Conservation (phyloP, 805 yeast species). For the Wickerhamomyces bovis region DNA sequence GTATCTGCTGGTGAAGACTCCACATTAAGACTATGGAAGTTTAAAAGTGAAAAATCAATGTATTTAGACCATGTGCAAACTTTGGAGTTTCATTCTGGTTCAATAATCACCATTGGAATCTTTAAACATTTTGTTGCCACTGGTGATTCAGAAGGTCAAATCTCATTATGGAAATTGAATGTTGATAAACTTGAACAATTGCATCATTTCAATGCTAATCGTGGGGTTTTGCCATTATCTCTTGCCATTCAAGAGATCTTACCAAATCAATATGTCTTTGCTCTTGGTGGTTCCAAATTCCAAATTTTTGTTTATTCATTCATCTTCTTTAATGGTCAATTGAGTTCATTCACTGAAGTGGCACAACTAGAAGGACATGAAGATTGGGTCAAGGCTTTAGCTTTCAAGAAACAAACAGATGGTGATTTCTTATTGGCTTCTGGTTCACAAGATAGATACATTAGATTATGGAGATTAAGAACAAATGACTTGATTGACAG, state of each 20-base stretch:
- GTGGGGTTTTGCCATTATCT: conserved; percentile 46
- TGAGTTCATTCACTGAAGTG: conserved; percentile 28
- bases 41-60: conserved; percentile 6
- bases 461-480: conserved; percentile 79
- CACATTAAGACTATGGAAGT: conserved; percentile 54
- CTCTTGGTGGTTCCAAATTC: conserved; percentile 68
- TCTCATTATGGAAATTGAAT: conserved; percentile 45
- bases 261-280: conserved; percentile 38
- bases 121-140: conserved; percentile 39
- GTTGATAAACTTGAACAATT: conserved; percentile 21
- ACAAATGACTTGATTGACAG: conserved; percentile 50
- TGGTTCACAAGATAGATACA: conserved; percentile 90
- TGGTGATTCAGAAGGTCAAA: conserved; percentile 59
- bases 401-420: conserved; percentile 42
- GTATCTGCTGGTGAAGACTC: conserved; percentile 69
- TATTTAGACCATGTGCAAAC: conserved; percentile 22
- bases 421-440: conserved; percentile 68
- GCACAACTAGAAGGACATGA: conserved; percentile 84
- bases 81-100: conserved; percentile 38
- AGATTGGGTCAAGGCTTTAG: conserved; percentile 85
- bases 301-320: conserved; percentile 51
- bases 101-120: conserved; percentile 48
- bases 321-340: conserved; percentile 10
- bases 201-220: conserved; percentile 30
- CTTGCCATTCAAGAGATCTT: conserved; percentile 29